Percentiles rank a stretch among this genome's conserved stretches.
phyloP scores from a whole-genome alignment of 1,284 basidiomycete genomes.

The Cryptococcus wingfieldii region DNA sequence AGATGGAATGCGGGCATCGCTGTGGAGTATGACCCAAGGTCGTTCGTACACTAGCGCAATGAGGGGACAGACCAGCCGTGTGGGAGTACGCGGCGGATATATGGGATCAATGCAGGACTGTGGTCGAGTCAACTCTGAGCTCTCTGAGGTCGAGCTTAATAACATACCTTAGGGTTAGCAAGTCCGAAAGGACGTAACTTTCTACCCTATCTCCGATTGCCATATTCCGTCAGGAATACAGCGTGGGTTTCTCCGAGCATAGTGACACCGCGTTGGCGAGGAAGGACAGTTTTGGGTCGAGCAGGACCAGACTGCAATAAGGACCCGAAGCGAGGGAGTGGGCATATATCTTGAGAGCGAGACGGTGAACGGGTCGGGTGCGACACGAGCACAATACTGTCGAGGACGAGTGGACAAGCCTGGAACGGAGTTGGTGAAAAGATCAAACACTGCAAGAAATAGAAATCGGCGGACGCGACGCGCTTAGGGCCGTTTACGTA shows the following conservation, averaged over 20 bases:
- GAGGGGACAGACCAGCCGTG: background rate
- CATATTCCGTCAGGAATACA: background rate
- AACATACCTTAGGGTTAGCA: conserved; percentile 4
- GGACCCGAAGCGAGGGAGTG: no score
- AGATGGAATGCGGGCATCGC: conserved; percentile 1
- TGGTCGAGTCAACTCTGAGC: background rate
- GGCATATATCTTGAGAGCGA: no score
- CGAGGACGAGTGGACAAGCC: background rate
- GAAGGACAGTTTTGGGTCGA: background rate
- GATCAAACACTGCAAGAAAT: conserved; percentile 22
- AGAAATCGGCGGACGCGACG: conserved; percentile 14
- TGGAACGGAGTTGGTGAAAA: conserved; percentile 6
- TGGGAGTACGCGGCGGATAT: background rate
- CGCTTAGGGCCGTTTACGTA: background rate
- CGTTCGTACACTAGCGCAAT: background rate
- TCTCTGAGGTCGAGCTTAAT: background rate
- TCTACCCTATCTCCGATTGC: background rate
- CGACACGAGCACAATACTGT: no score
- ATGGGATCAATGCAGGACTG: background rate
- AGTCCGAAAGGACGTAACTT: background rate
- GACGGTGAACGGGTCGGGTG: no score
- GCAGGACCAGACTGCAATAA: background rate
- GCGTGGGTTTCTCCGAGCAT: background rate
- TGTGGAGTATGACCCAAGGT: background rate
- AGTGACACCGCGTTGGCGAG: background rate